Evolutionary conservation across 2,329 filamentous ascomycete species (phyloP).

Genomic region (Teratosphaeria zuluensis): DNA sequence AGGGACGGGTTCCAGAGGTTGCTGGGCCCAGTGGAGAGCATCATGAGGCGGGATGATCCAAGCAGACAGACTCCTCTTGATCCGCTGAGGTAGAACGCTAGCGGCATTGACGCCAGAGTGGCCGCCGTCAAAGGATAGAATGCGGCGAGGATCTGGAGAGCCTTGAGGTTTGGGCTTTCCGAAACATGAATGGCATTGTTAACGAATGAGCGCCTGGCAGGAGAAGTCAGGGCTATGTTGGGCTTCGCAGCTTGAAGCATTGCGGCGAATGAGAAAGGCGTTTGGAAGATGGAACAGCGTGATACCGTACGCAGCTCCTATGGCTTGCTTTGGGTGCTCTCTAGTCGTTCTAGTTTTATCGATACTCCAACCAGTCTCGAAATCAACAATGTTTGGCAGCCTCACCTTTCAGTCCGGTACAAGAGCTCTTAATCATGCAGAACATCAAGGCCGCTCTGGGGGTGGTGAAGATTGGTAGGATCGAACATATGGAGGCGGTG

Average conservation of each 20-base stretch:
- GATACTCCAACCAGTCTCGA: not conserved
- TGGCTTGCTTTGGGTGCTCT: not conserved
- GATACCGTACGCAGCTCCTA: not conserved
- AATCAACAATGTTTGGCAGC: not conserved
- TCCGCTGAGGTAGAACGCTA: constrained; percentile 8
- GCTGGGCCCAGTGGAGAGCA: constrained; percentile 83
- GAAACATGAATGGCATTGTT: not conserved
- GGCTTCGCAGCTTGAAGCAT: not conserved
- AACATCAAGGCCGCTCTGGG: not conserved
- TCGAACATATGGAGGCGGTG: not conserved
- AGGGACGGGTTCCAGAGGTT: constrained; percentile 93
- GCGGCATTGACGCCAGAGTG: not conserved
- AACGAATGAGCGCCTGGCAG: not conserved
- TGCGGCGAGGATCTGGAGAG: not conserved
- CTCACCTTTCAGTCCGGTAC: not conserved
- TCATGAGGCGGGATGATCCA: constrained; percentile 71
- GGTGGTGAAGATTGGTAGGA: not conserved
- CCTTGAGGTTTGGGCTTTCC: not conserved
- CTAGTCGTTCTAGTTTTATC: not conserved
- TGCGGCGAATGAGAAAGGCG: not conserved
- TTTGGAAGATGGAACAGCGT: not conserved
- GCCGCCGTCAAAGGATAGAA: not conserved
- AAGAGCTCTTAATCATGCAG: not conserved
- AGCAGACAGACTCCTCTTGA: constrained; percentile 27
- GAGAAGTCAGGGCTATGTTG: not conserved